Evolutionary conservation across 345 rosid species (phyloP), one percentile per base, ranked within the genome.

Genomic region (Euphorbia peplus): DNA sequence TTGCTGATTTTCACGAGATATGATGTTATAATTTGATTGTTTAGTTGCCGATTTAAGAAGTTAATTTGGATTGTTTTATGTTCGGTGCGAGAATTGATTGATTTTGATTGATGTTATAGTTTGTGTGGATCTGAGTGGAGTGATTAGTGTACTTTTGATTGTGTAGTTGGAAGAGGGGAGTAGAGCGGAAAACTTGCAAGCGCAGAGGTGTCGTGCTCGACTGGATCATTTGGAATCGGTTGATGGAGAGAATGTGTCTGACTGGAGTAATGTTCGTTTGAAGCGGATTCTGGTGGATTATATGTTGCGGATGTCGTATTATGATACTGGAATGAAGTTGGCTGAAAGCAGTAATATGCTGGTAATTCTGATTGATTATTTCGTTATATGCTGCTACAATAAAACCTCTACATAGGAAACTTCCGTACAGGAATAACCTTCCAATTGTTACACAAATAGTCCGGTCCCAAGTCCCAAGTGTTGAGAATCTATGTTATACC

Each of bases 261-360:
- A 90, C 41, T 95, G 97, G 96, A 87, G 73, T 63, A 87, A 86
- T 62, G 84, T 80, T 0, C 86, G 91, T 12, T 8, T 90, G 81
- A 91, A 95, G 70, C 81, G 97, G 58, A 90, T 95, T 68, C 95
- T 95, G 67, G 96, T 90, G 52, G 99, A 91, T 59, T 95, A 91
- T 67, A 88, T 95, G 99, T 73, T 91, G 69, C 83, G 99, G 26
- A 95, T 88, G 95, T 95, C 96, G 0, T 95, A 95, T 67, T 85
- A 82, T 51, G 90, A 95, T 25, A 88, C 89, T 63, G 99, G 93
- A 37, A 57, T 75, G 68, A 91, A 85, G 80, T 84, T 95, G 59
- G 85, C 99, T 18, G 92, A 88, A 72, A 82, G 76, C 80, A 74
- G 87, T 80, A 85, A 83, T 68, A 90, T 95, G 76, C 72, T 79